These are phyloP conservation scores for Rhynchosporium graminicola DNA, from an alignment of 2,329 filamentous ascomycete genomes.

Conservation along the genomic window DNA sequence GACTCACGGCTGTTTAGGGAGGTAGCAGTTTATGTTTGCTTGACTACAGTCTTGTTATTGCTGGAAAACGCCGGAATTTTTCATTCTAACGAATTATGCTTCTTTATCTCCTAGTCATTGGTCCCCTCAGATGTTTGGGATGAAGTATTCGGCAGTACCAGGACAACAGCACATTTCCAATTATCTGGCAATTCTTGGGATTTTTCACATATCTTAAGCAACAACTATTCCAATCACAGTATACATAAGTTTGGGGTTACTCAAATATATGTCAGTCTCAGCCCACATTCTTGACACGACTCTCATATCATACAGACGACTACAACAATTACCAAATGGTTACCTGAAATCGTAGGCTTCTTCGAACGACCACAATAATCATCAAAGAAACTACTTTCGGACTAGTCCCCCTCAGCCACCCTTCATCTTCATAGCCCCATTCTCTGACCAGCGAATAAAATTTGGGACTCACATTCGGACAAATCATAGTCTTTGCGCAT, in stretches of 20 bases:
- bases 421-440: not conserved
- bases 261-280: too few species aligned
- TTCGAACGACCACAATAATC: not conserved
- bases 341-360: not conserved
- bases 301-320: too few species aligned
- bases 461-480: not conserved
- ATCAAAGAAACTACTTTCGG: not conserved
- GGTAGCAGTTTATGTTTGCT: too few species aligned
- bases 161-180: not conserved
- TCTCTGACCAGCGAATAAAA: not conserved
- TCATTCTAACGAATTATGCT: not conserved
- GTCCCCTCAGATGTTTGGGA: not conserved
- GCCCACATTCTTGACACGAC: too few species aligned
- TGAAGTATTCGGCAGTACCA: not conserved
- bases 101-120: not conserved
- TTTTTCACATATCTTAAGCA: too few species aligned
- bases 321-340: too few species aligned
- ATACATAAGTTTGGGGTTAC: too few species aligned
- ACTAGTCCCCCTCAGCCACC: not conserved
- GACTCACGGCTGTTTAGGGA: too few species aligned
- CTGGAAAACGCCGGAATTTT: not conserved
- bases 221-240: too few species aligned
- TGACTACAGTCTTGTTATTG: too few species aligned
- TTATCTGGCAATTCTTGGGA: not conserved
- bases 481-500: constrained; percentile 1